A percentile compares a stretch with the other conserved stretches of the same genome.
These are phyloP conservation scores for Kwoniella sp. DNA, from an alignment of 768 basidiomycete genomes.

Conservation along the genomic window DNA sequence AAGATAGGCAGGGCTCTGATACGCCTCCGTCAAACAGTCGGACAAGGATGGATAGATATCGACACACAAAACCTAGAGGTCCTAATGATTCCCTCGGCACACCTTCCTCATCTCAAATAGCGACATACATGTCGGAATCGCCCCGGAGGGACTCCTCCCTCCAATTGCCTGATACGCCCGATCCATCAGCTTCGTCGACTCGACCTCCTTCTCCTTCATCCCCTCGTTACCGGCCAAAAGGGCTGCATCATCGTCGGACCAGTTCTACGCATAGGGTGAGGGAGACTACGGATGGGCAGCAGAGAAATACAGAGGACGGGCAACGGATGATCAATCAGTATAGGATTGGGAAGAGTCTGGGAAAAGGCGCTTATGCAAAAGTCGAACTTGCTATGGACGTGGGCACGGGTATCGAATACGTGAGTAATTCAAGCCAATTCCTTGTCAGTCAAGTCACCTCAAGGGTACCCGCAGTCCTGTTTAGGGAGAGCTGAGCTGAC, in stretches of 20 bases:
- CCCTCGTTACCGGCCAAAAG: conserved; percentile 29
- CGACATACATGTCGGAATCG: conserved; percentile 18
- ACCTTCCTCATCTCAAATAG: conserved; percentile 7
- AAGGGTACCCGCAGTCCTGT: too few relatives aligned
- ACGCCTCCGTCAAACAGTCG: neutral
- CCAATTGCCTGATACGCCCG: conserved; percentile 20
- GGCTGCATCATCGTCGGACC: conserved; percentile 35
- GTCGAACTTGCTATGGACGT: conserved; percentile 55
- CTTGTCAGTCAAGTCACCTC: too few relatives aligned
- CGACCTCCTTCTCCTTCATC: conserved; percentile 36
- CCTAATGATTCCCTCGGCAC: conserved; percentile 15
- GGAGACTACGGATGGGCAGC: conserved; percentile 50
- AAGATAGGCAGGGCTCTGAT: neutral
- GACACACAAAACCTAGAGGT: conserved; percentile 7
- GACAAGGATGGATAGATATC: neutral
- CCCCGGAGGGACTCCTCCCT: conserved; percentile 16
- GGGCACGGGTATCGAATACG: conserved; percentile 53
- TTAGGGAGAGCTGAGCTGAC: too few relatives aligned
- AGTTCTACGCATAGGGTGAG: conserved; percentile 47
- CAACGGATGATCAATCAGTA: conserved; percentile 54
- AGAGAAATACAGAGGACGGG: conserved; percentile 47
- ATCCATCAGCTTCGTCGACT: conserved; percentile 10
- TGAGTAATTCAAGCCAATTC: too few relatives aligned
- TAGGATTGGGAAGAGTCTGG: conserved; percentile 50
- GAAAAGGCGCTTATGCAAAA: conserved; percentile 55